Evolutionary conservation across 2,329 filamentous ascomycete genomes (phyloP), one percentile per base, ranked within the genome.

Genomic region (Ophiostoma sp.): DNA sequence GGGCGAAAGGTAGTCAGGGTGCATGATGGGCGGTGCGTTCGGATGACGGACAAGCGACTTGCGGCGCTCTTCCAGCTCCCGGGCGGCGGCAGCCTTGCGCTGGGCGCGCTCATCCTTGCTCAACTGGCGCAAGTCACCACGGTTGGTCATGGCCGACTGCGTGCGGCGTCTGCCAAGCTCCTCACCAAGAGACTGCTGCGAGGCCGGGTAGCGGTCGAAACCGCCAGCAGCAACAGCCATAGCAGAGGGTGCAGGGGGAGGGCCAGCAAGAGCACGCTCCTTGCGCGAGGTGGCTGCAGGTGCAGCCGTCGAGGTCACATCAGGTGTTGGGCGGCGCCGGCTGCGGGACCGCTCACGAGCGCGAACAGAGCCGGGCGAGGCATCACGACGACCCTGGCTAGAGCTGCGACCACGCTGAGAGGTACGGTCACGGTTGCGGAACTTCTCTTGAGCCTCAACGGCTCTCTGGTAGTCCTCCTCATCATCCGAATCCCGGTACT

Each of bases 21-120:
- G 91, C 5, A 93, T 91, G 75, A 98, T 97, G 0, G 90, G 84
- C 0, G 94, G 94, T 2, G 91, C 93, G 31, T 92, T 93, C 3
- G 94, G 92, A 69, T 94, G 89, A 72, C 93, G 89, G 25, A 93
- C 93, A 33, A 97, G 85, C 17, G 95, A 98, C 79, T 93, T 89
- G 73, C 95, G 91, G 36, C 95, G 90, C 78, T 96, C 93, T 81
- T 98, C 95, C 0, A 98, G 88, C 81, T 98, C 95, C 66, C 92
- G 90, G 8, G 94, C 94, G 11, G 92, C 92, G 68, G 90, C 85
- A 76, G 94, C 92, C 82, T 91, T 93, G 82, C 91, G 92, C 66
- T 87, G 82, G 74, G 89, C 88, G 64, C 88, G 85, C 74, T 92
- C 90, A 45, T 89, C 86, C 77, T 85, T 90, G 77, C 68, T 69